These are phyloP conservation scores for Catharanthus roseus DNA, from an alignment of 257 asterid genomes.

Conservation along the genomic window DNA sequence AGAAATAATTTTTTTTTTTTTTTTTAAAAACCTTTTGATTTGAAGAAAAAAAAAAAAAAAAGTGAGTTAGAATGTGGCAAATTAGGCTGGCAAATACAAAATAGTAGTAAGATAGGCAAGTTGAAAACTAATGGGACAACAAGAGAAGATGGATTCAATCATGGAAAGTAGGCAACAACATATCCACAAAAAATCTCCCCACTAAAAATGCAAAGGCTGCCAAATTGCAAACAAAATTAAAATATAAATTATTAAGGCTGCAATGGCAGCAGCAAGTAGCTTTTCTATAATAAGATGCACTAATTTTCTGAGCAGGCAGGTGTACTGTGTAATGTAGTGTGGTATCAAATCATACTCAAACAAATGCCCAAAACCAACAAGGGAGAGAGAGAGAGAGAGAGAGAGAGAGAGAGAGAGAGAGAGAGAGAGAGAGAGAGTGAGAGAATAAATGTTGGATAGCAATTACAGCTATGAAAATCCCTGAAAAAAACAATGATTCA, in stretches of 20 bases:
- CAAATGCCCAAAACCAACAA: conserved; percentile 15
- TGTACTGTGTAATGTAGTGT: too few species aligned
- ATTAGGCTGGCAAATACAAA: conserved; percentile 20
- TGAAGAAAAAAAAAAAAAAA: neutral
- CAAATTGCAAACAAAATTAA: conserved; percentile 21
- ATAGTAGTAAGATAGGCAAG: too few species aligned
- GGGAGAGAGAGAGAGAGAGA: conserved; percentile 12
- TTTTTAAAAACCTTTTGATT: neutral
- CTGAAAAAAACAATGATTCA: conserved; percentile 39
- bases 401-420: too few species aligned
- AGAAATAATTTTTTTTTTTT: conserved; percentile 16
- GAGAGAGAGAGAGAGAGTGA: too few species aligned
- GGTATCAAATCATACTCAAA: conserved; percentile 32
- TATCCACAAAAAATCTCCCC: conserved; percentile 29
- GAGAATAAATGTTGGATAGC: conserved; percentile 35
- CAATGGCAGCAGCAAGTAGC: conserved; percentile 33
- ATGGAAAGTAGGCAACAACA: conserved; percentile 40
- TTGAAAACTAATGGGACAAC: too few species aligned
- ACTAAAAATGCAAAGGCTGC: conserved; percentile 39
- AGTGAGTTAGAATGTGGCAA: conserved; percentile 2
- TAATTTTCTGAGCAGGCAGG: conserved; percentile 23
- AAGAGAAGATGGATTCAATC: conserved; percentile 36
- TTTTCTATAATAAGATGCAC: conserved; percentile 10
- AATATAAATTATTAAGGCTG: conserved; percentile 32
- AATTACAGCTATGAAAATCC: conserved; percentile 48